phyloP scores from a whole-genome alignment of 208 protist genomes.

The Wallacemonas sp. region DNA sequence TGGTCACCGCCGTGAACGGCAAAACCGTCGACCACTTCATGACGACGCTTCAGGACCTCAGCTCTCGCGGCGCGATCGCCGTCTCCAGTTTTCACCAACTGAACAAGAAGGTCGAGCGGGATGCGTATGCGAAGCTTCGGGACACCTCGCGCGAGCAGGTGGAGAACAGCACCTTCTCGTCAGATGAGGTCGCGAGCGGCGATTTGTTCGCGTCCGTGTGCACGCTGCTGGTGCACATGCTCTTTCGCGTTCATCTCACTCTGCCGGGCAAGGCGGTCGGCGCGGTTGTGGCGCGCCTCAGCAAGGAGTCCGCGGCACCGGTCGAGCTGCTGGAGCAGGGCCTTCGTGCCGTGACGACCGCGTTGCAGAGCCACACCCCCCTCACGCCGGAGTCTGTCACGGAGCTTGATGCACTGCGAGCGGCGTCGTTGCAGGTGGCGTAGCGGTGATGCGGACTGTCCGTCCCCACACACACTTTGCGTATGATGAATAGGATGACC shows the following conservation, averaged over 20 bases:
- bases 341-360: slow-evolving; percentile 38
- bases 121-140: slow-evolving; percentile 42
- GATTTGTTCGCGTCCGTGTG: slow-evolving; percentile 52
- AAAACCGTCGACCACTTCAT: slow-evolving; percentile 46
- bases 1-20: slow-evolving; percentile 46
- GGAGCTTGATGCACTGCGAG: slow-evolving; percentile 43
- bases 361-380: slow-evolving; percentile 35
- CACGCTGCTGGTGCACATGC: slow-evolving; percentile 46
- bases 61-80: slow-evolving; percentile 47
- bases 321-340: slow-evolving; percentile 27
- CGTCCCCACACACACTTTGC: no score
- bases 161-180: slow-evolving; percentile 24
- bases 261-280: slow-evolving; percentile 63
- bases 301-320: slow-evolving; percentile 29
- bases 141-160: slow-evolving; percentile 28
- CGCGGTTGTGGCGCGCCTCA: slow-evolving; percentile 49
- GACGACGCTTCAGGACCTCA: slow-evolving; percentile 48
- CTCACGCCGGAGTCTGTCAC: slow-evolving; percentile 24
- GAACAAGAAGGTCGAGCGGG: slow-evolving; percentile 75
- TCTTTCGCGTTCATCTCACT: slow-evolving; percentile 57
- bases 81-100: slow-evolving; percentile 64
- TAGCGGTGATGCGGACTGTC: no score
- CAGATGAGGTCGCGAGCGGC: slow-evolving; percentile 40
- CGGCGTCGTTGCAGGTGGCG: slow-evolving; percentile 21
- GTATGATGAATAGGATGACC: no score